Percentiles rank a stretch among this genome's conserved stretches.
phyloP scores from a whole-genome alignment of 768 basidiomycete species.

The Leccinum barrowsii region DNA sequence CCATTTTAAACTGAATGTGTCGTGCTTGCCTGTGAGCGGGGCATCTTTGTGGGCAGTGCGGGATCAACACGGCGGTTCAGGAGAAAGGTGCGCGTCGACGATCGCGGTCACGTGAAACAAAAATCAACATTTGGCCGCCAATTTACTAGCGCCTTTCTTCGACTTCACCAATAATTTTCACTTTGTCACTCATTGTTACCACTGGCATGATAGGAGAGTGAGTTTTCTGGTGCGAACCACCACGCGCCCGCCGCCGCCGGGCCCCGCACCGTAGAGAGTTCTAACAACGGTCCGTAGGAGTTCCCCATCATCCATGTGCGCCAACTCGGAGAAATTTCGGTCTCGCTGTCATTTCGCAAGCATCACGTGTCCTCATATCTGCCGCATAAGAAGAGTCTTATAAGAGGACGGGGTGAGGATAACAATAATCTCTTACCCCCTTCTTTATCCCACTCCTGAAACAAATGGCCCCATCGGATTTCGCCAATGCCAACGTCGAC shows the following conservation, averaged over 20 bases:
- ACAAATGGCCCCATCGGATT: constrained; percentile 64
- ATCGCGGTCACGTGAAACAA: constrained; percentile 21
- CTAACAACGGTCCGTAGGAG: neutral
- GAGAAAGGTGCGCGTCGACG: neutral
- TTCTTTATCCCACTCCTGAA: constrained; percentile 5
- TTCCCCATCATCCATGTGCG: neutral
- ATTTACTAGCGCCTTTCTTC: too few relatives aligned
- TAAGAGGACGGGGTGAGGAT: neutral
- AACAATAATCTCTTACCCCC: neutral
- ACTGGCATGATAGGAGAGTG: neutral
- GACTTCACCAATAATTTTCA: neutral
- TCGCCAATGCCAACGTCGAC: constrained; percentile 59
- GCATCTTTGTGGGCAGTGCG: constrained; percentile 6
- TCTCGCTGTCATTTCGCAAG: neutral
- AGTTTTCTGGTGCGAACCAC: neutral
- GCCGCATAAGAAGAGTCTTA: constrained; percentile 2
- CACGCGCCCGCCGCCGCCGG: neutral
- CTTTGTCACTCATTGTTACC: too few relatives aligned
- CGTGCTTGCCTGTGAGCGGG: constrained; percentile 15
- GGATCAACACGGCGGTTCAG: neutral
- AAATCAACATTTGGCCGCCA: constrained; percentile 16
- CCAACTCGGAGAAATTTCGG: constrained; percentile 14
- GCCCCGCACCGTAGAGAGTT: neutral
- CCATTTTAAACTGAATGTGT: neutral
- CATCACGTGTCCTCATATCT: constrained; percentile 19